phyloP scores from a whole-genome alignment of 495 filamentous ascomycete species.

The Corynascus novoguineensis region DNA sequence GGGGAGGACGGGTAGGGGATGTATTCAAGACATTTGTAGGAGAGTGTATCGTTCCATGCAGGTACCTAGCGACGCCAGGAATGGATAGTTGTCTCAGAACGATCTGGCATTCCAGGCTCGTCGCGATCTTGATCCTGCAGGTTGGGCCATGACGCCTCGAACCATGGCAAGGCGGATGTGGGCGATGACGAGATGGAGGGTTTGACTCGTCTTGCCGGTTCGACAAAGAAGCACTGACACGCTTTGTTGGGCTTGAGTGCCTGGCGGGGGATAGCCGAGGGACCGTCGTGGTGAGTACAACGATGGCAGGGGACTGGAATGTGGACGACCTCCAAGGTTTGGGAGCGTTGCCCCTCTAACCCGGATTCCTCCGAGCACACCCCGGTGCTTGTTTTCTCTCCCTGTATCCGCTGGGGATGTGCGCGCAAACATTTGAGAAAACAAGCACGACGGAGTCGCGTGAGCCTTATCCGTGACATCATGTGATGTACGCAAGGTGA shows the following conservation, averaged over 20 bases:
- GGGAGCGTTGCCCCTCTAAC: background rate
- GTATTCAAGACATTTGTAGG: slow-evolving; percentile 32
- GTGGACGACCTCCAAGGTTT: background rate
- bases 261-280: background rate
- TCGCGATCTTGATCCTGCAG: background rate
- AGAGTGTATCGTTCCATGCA: slow-evolving; percentile 12
- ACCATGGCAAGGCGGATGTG: background rate
- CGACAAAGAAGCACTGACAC: slow-evolving; percentile 9
- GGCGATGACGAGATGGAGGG: background rate
- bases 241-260: slow-evolving; percentile 5
- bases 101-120: slow-evolving; percentile 23
- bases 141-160: slow-evolving; percentile 1
- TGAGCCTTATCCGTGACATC: slow-evolving; percentile 5
- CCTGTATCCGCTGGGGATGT: slow-evolving; percentile 1
- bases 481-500: slow-evolving; percentile 3
- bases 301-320: slow-evolving; percentile 6
- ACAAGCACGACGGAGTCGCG: background rate
- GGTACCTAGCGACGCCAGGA: slow-evolving; percentile 13
- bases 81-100: slow-evolving; percentile 15
- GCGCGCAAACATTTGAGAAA: background rate
- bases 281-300: background rate
- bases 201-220: background rate
- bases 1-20: too few relatives aligned
- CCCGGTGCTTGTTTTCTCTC: background rate
- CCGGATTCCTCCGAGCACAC: slow-evolving; percentile 2